phyloP scores from a whole-genome alignment of 2,329 filamentous ascomycete species.

The Sclerotinia glacialis region DNA sequence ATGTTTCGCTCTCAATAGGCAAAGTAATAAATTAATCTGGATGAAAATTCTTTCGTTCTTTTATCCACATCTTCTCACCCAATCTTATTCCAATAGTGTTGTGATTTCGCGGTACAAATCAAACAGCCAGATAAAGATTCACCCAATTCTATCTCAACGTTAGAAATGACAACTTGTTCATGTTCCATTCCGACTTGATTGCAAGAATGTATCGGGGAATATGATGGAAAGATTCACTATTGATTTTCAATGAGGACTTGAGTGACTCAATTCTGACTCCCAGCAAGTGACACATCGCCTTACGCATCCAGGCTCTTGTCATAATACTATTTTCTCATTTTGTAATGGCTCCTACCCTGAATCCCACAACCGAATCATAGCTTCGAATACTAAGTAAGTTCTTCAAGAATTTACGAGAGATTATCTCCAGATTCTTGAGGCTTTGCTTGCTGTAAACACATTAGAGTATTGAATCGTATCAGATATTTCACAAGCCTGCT shows the following conservation, averaged over 20 bases:
- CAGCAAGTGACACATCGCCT: neutral
- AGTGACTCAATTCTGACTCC: constrained; percentile 1
- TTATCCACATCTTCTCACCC: neutral
- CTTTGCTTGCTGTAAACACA: neutral
- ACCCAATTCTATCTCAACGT: neutral
- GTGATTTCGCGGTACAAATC: neutral
- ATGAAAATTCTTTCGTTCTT: neutral
- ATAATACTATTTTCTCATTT: neutral
- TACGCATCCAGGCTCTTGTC: neutral
- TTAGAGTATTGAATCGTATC: neutral
- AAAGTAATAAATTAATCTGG: neutral
- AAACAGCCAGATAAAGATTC: neutral
- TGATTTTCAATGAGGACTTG: too few relatives aligned
- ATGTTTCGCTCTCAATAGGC: neutral
- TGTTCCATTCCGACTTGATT: neutral
- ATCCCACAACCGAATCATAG: neutral
- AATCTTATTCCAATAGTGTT: neutral
- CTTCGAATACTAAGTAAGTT: neutral
- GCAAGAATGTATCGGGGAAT: neutral
- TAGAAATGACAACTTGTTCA: neutral
- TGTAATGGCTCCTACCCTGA: neutral
- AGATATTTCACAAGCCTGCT: neutral
- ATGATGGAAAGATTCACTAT: neutral
- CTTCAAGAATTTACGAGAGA: neutral
- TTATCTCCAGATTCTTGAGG: neutral